Evolutionary conservation across 2,329 filamentous ascomycete genomes (phyloP), one percentile per base, ranked within the genome.

Genomic region (Fusarium foetens): DNA sequence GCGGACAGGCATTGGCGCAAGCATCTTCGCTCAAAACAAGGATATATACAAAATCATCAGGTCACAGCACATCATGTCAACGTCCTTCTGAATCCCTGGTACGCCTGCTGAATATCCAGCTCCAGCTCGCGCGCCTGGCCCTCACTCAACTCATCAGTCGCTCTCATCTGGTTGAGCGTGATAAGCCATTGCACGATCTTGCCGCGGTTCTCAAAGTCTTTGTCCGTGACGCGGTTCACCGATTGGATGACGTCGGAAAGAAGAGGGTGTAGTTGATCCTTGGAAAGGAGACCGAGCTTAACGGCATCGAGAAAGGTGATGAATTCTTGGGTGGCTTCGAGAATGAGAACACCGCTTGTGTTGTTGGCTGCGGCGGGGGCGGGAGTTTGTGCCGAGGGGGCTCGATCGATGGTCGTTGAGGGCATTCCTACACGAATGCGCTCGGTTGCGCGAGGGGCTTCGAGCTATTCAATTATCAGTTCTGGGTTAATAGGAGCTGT

Each of bases 101-200:
- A 98, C 43, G 95, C 95, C 78, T 94, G 91, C 79, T 97, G 94
- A 78, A 98, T 97, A 80, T 98, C 95, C 81, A 97, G 90, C 74
- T 96, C 93, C 75, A 98, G 84, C 81, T 99, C 94, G 63, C 95
- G 87, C 10, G 93, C 93, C 83, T 98, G 94, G 64, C 95, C 91
- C 77, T 97, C 93, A 75, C 89, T 92, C 75, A 99, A 82, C 80
- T 97, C 94, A 78, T 98, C 95, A 3, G 94, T 94, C 13, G 95
- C 96, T 79, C 94, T 94, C 96, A 99, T 98, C 83, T 98, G 95
- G 80, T 99, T 99, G 72, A 99, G 86, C 11, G 94, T 93, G 77
- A 99, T 99, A 74, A 99, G 87, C 96, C 96, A 99, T 81, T 98
- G 95, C 63, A 99, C 94, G 76, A 99, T 98, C 87, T 98, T 98